A percentile compares a stretch with the other conserved stretches of the same genome.
phyloP scores from a whole-genome alignment of 2,329 filamentous ascomycete genomes.

The Pestalotiopsis sp. region DNA sequence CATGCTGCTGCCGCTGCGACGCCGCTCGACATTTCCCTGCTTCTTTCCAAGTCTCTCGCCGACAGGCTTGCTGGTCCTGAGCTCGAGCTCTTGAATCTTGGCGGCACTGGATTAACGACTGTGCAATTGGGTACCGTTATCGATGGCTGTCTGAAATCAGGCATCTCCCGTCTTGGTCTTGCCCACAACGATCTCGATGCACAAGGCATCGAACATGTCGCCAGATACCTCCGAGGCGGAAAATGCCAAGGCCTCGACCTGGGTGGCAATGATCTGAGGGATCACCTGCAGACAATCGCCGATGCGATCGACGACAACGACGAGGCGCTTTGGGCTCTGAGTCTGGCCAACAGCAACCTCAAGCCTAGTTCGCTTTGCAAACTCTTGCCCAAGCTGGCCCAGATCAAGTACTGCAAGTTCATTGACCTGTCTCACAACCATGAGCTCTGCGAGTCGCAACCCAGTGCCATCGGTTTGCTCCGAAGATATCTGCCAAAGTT shows the following conservation, averaged over 20 bases:
- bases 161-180: slow-evolving; percentile 77
- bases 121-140: slow-evolving; percentile 75
- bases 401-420: slow-evolving; percentile 77
- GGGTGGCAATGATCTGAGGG: slow-evolving; percentile 75
- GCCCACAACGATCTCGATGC: slow-evolving; percentile 79
- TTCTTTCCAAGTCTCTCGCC: slow-evolving; percentile 75
- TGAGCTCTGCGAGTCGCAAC: slow-evolving; percentile 72
- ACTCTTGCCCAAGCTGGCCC: slow-evolving; percentile 73
- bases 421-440: slow-evolving; percentile 92
- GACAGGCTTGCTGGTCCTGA: slow-evolving; percentile 75
- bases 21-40: slow-evolving; percentile 58
- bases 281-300: slow-evolving; percentile 57
- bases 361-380: slow-evolving; percentile 71
- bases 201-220: slow-evolving; percentile 74
- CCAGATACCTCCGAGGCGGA: slow-evolving; percentile 74
- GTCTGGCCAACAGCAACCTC: slow-evolving; percentile 83
- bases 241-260: slow-evolving; percentile 88
- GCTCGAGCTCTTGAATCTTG: slow-evolving; percentile 82
- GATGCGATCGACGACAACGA: slow-evolving; percentile 54
- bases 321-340: slow-evolving; percentile 73
- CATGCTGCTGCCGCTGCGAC: slow-evolving; percentile 33
- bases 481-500: slow-evolving; percentile 84
- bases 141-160: slow-evolving; percentile 80
- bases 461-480: slow-evolving; percentile 74
- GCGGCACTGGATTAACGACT: slow-evolving; percentile 74